A percentile compares a stretch with the other conserved stretches of the same genome.
These are phyloP conservation scores for Neofusicoccum parvum DNA, from an alignment of 2,329 filamentous ascomycete genomes.

Conservation along the genomic window DNA sequence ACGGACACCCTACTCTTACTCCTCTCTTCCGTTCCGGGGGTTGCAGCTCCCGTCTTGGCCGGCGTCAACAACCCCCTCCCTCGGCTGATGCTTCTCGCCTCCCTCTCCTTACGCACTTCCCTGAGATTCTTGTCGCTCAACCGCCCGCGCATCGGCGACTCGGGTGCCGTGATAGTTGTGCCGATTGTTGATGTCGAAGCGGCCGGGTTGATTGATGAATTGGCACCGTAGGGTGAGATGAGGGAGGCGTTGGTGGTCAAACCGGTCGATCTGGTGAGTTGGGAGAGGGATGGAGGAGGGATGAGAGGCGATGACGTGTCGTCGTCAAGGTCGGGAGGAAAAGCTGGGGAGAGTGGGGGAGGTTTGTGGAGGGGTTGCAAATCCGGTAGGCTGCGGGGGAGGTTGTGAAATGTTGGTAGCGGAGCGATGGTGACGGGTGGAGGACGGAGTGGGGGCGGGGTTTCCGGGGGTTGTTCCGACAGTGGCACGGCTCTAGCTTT, in stretches of 20 bases:
- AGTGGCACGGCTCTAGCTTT: neutral
- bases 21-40: slow-evolving; percentile 21
- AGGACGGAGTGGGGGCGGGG: neutral
- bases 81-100: slow-evolving; percentile 23
- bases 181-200: neutral
- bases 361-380: slow-evolving; percentile 6
- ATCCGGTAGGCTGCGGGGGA: neutral
- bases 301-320: neutral
- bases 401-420: neutral
- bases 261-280: neutral
- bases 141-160: neutral
- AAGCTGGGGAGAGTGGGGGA: slow-evolving; percentile 2
- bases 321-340: neutral
- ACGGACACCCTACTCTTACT: slow-evolving; percentile 5
- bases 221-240: neutral
- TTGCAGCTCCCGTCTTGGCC: slow-evolving; percentile 24
- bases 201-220: neutral
- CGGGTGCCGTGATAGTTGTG: neutral
- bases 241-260: neutral
- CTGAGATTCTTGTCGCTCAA: neutral
- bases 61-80: slow-evolving; percentile 31
- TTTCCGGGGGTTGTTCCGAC: neutral
- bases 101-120: neutral
- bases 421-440: neutral
- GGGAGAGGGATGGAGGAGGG: neutral